These are phyloP conservation scores for Amesomyces nigricolor DNA, from an alignment of 2,329 filamentous ascomycete genomes.

Conservation along the genomic window DNA sequence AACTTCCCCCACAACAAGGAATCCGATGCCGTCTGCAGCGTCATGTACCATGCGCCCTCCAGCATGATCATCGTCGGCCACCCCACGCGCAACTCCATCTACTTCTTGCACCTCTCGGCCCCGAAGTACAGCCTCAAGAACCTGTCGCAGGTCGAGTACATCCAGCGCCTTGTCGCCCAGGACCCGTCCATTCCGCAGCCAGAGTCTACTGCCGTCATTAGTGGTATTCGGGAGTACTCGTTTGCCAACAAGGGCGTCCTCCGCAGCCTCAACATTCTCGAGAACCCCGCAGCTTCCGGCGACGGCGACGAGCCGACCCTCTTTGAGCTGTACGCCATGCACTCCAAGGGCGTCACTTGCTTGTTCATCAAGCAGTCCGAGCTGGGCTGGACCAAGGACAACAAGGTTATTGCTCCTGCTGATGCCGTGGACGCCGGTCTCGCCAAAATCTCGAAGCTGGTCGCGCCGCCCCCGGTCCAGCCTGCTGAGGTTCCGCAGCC, in stretches of 20 bases:
- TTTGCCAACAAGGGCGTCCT: slow-evolving; percentile 81
- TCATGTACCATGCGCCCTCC: slow-evolving; percentile 86
- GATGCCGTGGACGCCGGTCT: slow-evolving; percentile 70
- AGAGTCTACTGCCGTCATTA: slow-evolving; percentile 95
- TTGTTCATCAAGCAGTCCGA: slow-evolving; percentile 81
- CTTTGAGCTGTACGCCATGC: slow-evolving; percentile 96
- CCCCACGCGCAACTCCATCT: slow-evolving; percentile 93
- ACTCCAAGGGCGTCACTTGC: slow-evolving; percentile 93
- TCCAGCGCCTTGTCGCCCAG: slow-evolving; percentile 68
- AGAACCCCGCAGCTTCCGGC: slow-evolving; percentile 58
- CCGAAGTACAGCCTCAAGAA: slow-evolving; percentile 82
- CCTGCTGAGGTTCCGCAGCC: slow-evolving; percentile 40
- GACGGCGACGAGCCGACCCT: slow-evolving; percentile 65
- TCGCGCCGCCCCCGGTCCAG: slow-evolving; percentile 43
- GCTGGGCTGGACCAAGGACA: slow-evolving; percentile 85
- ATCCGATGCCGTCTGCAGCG: slow-evolving; percentile 95
- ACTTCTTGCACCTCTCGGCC: slow-evolving; percentile 91
- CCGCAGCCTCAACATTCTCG: slow-evolving; percentile 83
- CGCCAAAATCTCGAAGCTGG: slow-evolving; percentile 69
- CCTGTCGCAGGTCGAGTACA: slow-evolving; percentile 83
- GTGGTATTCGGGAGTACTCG: slow-evolving; percentile 91
- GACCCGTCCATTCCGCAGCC: slow-evolving; percentile 72
- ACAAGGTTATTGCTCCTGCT: slow-evolving; percentile 74
- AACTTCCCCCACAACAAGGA: slow-evolving; percentile 95
- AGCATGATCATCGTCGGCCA: slow-evolving; percentile 94